Base-by-base conservation (phyloP, 805 yeast genomes). In the Starmerella vaccinii region DNA sequence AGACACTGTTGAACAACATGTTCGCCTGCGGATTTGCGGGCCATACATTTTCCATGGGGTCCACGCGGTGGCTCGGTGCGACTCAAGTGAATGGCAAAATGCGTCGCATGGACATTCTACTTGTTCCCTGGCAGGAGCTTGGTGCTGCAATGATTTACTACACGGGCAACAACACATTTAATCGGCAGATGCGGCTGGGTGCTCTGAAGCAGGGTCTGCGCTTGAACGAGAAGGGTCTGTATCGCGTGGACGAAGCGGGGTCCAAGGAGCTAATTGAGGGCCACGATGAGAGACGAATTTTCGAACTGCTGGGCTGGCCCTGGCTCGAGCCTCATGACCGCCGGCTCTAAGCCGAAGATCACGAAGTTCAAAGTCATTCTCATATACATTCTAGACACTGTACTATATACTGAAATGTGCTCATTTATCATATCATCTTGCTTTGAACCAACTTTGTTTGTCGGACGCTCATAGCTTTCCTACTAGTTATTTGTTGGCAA, bases 401-500 rank as follows among this genome's bases (percentile, higher is more conserved):
- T 29, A 40, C 37, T 35, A 21, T 19, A 34, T 34, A 30, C 13
- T 16, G 21, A n/a, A 33, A 33, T 5, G 26, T 16, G 6, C 27
- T 38, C 41, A 38, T 38, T 21, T 19, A 41, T 29, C 32, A 41
- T 41, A n/a, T 19, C 32, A 22, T 16, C 7, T 34, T 34, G n/a
- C 18, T 6, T 13, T 32, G 15, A 10, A 6, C 5, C 16, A 24
- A 24, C 32, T 9, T 16, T 7, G 10, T n/a, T n/a, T n/a, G 10
- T 26, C 9, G 29, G 29, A 6, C 26, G 26, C 43, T 24, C 21
- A 39, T n/a, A 39, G 21, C 19, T 23, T 39, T 7, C 30, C 43
- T 39, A 30, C n/a, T 45, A 38, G 16, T 46, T 53, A 52, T 50
- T 86, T 88, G 73, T 78, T 81, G 60, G 95, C 81, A 64, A 89